phyloP scores from a whole-genome alignment of 1,284 basidiomycete species.

The Schizophyllum amplum region DNA sequence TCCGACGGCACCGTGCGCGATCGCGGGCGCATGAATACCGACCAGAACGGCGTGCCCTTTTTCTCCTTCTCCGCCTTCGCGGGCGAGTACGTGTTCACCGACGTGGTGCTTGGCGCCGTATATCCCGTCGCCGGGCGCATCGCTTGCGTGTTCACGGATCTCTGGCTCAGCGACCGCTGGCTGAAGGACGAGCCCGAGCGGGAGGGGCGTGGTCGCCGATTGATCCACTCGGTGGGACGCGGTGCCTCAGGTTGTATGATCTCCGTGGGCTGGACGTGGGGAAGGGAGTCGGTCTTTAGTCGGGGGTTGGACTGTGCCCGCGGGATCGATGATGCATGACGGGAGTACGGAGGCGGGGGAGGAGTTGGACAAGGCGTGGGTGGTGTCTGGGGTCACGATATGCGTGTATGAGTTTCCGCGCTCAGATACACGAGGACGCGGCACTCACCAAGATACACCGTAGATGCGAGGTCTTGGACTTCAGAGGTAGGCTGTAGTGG shows the following conservation, averaged over 20 bases:
- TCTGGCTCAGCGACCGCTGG: neutral
- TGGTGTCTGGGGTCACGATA: neutral
- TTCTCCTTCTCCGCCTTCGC: neutral
- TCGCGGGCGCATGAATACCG: neutral
- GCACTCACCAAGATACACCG: neutral
- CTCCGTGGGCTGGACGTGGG: neutral
- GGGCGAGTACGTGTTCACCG: neutral
- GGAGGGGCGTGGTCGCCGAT: slow-evolving; percentile 28
- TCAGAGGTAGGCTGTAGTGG: slow-evolving; percentile 11
- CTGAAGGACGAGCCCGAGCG: neutral
- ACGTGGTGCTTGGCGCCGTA: neutral
- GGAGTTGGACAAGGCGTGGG: neutral
- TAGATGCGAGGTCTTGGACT: neutral
- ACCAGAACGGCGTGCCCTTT: neutral
- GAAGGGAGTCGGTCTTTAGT: neutral
- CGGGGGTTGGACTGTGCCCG: neutral
- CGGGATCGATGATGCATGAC: neutral
- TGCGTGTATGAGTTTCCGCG: neutral
- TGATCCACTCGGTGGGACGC: slow-evolving; percentile 33
- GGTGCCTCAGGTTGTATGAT: slow-evolving; percentile 1
- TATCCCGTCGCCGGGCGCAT: neutral
- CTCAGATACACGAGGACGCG: neutral
- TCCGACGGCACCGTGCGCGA: neutral
- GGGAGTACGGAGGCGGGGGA: neutral
- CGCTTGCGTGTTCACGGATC: neutral